Evolutionary conservation across 2,329 filamentous ascomycete genomes (phyloP).

Genomic region (Fusarium irregulare): DNA sequence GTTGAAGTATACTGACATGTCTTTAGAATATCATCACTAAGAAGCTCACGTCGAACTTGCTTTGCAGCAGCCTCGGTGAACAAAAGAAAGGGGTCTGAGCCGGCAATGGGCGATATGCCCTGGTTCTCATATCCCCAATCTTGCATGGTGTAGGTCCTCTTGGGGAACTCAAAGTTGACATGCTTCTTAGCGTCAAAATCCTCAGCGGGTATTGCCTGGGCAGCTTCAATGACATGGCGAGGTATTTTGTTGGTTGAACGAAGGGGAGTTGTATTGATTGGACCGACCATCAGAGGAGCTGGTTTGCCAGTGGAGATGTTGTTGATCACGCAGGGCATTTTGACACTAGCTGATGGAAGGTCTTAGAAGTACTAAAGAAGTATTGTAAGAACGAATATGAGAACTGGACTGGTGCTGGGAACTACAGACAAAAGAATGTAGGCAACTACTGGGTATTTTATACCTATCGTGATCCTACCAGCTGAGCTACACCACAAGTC

Average conservation of each 20-base stretch:
- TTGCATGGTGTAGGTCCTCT: slow-evolving; percentile 68
- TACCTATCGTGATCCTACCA: neutral
- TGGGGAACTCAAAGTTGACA: slow-evolving; percentile 62
- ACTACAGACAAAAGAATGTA: neutral
- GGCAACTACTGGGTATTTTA: neutral
- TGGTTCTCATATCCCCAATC: slow-evolving; percentile 68
- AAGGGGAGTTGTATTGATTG: neutral
- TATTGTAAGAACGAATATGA: too few species aligned
- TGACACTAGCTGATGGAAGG: neutral
- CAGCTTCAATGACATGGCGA: neutral
- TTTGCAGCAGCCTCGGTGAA: neutral
- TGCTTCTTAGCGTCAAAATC: slow-evolving; percentile 62
- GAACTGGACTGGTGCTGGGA: neutral
- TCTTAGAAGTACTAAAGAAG: too few species aligned
- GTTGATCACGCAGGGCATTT: neutral
- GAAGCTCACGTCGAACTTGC: neutral
- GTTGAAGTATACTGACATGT: neutral
- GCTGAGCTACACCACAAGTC: neutral
- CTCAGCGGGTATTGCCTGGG: neutral
- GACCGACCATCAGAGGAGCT: neutral
- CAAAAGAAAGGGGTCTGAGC: slow-evolving; percentile 43
- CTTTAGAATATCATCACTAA: neutral
- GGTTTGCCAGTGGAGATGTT: neutral
- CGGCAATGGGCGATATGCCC: slow-evolving; percentile 71
- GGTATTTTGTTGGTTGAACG: neutral